Conservation (phyloP, 169 alveolate species). For the Babesia bovis region DNA sequence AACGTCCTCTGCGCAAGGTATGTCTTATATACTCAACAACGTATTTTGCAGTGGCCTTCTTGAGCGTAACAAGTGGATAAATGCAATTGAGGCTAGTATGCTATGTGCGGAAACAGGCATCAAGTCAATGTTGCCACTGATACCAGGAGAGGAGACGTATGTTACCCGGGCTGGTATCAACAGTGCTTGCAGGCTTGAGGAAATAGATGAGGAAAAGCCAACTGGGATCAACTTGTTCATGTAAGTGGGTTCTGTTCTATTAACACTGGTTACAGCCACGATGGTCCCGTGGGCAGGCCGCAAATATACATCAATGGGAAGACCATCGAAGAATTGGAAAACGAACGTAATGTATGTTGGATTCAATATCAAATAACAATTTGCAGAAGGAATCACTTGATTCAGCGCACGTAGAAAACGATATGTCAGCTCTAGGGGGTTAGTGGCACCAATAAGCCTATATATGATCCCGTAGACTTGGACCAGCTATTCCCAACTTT, state of each 20-base stretch:
- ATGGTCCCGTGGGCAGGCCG: constrained; percentile 73
- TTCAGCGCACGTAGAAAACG: neutral
- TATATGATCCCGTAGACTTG: constrained; percentile 1
- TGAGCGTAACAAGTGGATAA: constrained; percentile 64
- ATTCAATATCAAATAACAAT: too few relatives aligned
- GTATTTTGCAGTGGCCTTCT: constrained; percentile 30
- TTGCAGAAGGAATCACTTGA: constrained; percentile 45
- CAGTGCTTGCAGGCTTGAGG: constrained; percentile 36
- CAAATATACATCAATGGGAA: constrained; percentile 76
- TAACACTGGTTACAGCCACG: constrained; percentile 49
- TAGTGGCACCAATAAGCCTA: neutral
- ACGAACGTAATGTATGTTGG: constrained; percentile 54
- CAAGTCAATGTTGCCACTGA: constrained; percentile 48
- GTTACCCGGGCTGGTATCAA: neutral
- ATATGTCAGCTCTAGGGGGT: constrained; percentile 35
- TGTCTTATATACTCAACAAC: neutral
- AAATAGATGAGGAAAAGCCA: constrained; percentile 46
- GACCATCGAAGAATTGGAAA: constrained; percentile 67
- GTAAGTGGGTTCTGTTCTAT: constrained; percentile 8
- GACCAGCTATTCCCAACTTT: constrained; percentile 48
- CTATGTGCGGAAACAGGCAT: constrained; percentile 49
- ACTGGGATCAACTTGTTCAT: constrained; percentile 58
- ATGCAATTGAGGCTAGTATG: constrained; percentile 59
- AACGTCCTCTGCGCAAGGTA: constrained; percentile 59
- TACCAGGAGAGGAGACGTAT: constrained; percentile 58